A percentile compares a stretch with the other conserved stretches of the same genome.
phyloP scores from a whole-genome alignment of 352 stramenopile genomes.

The Phytophthora boehmeriae region DNA sequence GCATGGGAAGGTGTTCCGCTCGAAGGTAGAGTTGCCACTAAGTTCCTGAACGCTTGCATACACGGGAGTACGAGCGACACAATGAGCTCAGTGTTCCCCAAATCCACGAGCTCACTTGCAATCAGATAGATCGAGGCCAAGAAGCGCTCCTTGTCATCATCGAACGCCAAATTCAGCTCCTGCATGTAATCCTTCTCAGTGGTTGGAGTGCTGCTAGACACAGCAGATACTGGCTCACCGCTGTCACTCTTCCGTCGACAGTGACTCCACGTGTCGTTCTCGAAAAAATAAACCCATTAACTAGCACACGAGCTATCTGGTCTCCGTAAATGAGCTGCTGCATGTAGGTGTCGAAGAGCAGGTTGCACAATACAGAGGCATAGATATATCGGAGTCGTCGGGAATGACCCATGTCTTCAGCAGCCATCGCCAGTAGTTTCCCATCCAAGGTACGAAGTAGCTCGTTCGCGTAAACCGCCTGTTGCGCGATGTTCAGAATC shows the following conservation, averaged over 20 bases:
- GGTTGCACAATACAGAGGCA: conserved; percentile 62
- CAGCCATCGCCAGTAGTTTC: conserved; percentile 50
- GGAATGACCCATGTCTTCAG: conserved; percentile 44
- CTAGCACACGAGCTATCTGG: conserved; percentile 50
- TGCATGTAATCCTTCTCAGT: conserved; percentile 33
- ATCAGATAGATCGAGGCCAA: conserved; percentile 70
- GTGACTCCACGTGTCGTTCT: neutral
- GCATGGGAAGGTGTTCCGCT: conserved; percentile 8
- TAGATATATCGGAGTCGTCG: conserved; percentile 65
- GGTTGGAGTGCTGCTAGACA: neutral
- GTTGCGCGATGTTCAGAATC: conserved; percentile 68
- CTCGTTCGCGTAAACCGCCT: conserved; percentile 50
- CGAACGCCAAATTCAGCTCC: conserved; percentile 50
- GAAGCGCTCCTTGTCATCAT: conserved; percentile 72
- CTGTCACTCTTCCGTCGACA: neutral
- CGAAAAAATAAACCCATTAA: conserved; percentile 63
- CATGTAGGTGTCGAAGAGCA: conserved; percentile 70
- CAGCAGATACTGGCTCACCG: neutral
- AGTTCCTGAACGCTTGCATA: conserved; percentile 34
- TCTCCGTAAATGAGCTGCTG: conserved; percentile 73
- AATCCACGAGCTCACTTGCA: conserved; percentile 65
- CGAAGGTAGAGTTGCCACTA: conserved; percentile 1
- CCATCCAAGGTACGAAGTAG: conserved; percentile 63
- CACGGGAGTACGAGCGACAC: conserved; percentile 58
- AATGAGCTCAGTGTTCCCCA: conserved; percentile 63